Evolutionary conservation across 257 asterid species (phyloP).

Genomic region (Solanum etuberosum): DNA sequence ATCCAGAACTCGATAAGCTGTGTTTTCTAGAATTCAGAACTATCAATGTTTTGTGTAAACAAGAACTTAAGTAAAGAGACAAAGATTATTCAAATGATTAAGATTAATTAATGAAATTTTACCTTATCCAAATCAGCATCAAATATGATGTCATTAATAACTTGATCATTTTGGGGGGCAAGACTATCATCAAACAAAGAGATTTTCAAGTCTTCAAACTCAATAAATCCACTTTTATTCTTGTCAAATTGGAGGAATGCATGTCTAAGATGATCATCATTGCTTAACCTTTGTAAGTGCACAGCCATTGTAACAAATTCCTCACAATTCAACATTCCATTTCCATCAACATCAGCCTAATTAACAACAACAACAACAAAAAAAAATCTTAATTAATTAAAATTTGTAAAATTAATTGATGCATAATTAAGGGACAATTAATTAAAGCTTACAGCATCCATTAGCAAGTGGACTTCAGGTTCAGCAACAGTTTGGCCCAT

Average conservation of each 20-base stretch:
- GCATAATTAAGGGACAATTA: background rate
- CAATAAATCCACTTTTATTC: conserved; percentile 59
- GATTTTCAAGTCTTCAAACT: conserved; percentile 63
- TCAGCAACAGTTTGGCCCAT: conserved; percentile 53
- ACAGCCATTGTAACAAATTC: conserved; percentile 73
- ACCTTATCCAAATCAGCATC: conserved; percentile 90
- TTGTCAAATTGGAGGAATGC: conserved; percentile 64
- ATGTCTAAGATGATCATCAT: conserved; percentile 44
- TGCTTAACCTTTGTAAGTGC: conserved; percentile 48
- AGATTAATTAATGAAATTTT: background rate
- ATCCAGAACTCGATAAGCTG: background rate
- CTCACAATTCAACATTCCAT: conserved; percentile 54
- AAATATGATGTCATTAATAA: conserved; percentile 50
- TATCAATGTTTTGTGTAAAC: background rate
- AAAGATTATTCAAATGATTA: background rate
- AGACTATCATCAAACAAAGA: conserved; percentile 42
- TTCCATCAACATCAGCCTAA: conserved; percentile 66
- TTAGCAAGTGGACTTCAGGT: conserved; percentile 51
- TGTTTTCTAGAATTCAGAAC: no score
- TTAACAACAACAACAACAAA: no score
- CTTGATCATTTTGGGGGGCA: conserved; percentile 41
- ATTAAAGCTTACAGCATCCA: conserved; percentile 53
- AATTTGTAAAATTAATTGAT: background rate
- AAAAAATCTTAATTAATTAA: background rate
- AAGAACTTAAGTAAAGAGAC: background rate